Evolutionary conservation across 2,329 filamentous ascomycete species (phyloP).

Genomic region (Neofusicoccum parvum): DNA sequence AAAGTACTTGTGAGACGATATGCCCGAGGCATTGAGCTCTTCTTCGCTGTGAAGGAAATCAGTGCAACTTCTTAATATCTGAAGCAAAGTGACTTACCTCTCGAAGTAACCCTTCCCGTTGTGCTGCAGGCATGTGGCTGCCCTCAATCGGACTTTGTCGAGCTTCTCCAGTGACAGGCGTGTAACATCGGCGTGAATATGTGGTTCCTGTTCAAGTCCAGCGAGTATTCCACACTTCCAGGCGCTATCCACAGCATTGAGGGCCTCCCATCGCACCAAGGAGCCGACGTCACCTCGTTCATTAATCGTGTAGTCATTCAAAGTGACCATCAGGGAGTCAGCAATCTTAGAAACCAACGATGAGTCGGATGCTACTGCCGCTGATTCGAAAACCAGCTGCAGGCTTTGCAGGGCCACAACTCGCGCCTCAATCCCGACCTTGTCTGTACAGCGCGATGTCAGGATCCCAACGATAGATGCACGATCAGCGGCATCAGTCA

Average conservation of each 20-base stretch:
- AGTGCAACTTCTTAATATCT: background rate
- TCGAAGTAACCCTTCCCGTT: conserved; percentile 18
- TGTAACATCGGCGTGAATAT: conserved; percentile 50
- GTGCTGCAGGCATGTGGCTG: conserved; percentile 30
- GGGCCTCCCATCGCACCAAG: conserved; percentile 76
- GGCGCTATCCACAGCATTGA: conserved; percentile 63
- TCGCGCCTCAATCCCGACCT: conserved; percentile 48
- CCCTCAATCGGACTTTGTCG: conserved; percentile 70
- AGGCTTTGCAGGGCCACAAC: conserved; percentile 45
- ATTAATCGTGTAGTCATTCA: conserved; percentile 91
- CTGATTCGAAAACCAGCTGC: conserved; percentile 33
- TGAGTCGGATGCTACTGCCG: background rate
- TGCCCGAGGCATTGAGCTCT: conserved; percentile 33
- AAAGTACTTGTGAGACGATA: conserved; percentile 66
- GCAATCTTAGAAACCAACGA: conserved; percentile 29
- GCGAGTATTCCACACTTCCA: conserved; percentile 27
- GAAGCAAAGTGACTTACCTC: background rate
- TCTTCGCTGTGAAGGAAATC: conserved; percentile 15
- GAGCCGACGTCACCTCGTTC: conserved; percentile 89
- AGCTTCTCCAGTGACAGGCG: conserved; percentile 85
- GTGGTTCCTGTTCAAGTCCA: conserved; percentile 24
- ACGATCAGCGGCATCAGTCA: conserved; percentile 23
- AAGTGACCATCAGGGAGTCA: conserved; percentile 44
- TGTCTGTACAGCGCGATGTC: conserved; percentile 38
- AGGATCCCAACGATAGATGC: conserved; percentile 38